phyloP scores from a whole-genome alignment of 176 grass and related monocot genomes.

The Musa itinerans region DNA sequence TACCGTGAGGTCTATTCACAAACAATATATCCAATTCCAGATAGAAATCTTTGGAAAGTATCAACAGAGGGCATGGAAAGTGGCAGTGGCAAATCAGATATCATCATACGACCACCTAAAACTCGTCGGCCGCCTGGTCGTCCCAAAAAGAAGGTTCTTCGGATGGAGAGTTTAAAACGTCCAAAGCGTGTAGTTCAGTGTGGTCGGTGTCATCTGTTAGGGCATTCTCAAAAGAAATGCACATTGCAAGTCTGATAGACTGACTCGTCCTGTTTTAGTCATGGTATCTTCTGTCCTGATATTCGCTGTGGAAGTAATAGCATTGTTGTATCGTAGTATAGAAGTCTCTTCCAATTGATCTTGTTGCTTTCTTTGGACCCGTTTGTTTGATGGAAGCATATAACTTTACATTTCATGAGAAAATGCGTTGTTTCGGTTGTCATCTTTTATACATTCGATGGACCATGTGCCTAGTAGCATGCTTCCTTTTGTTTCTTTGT shows the following conservation, averaged over 20 bases:
- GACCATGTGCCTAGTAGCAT: too few species aligned
- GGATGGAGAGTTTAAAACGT: constrained; percentile 82
- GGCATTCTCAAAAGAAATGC: constrained; percentile 97
- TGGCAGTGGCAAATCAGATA: constrained; percentile 36
- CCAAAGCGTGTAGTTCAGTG: constrained; percentile 88
- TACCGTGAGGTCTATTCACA: constrained; percentile 70
- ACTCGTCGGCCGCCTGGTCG: constrained; percentile 78
- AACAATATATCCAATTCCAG: constrained; percentile 58
- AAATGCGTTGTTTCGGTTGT: too few species aligned
- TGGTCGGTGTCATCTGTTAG: constrained; percentile 80
- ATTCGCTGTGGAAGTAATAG: not conserved
- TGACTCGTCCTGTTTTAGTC: not conserved
- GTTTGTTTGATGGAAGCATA: not conserved
- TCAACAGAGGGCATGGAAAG: constrained; percentile 26
- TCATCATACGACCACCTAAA: constrained; percentile 63
- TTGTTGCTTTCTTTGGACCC: not conserved
- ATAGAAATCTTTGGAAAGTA: constrained; percentile 60
- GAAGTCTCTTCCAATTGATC: not conserved
- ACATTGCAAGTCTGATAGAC: constrained; percentile 42
- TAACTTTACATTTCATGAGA: not conserved
- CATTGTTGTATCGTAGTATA: not conserved
- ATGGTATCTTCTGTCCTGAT: constrained; percentile 1
- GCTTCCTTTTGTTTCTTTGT: too few species aligned
- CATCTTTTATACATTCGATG: too few species aligned
- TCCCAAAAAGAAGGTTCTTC: constrained; percentile 97